Base-by-base conservation (phyloP, 352 stramenopile genomes). In the Chrysophaeum taylorii region DNA sequence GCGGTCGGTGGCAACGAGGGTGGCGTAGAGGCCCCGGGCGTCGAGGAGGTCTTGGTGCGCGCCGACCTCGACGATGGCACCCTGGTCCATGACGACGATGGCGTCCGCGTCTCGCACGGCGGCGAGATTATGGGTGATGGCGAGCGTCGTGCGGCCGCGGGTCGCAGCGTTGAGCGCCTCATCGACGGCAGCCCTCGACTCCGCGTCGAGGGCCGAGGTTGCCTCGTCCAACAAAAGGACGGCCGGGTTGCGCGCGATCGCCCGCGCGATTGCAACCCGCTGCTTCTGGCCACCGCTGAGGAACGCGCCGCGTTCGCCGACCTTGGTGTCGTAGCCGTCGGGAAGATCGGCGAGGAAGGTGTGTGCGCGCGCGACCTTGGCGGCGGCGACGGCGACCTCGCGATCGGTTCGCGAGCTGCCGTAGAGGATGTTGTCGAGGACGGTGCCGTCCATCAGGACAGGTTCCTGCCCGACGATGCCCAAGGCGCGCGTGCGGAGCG, bases 231-330 rank as follows among this genome's bases (percentile, higher is more conserved):
- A 71, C 9, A 97, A 72, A n/a, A 97, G 72, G 41, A 97, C 84
- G 0, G 82, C 74, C 4, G 88, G 87, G 67, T 95, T 85, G 42
- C 87, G 85, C n/a, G 97, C 77, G 33, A 96, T 89, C 12, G 89
- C 91, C 16, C 93, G 80, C 45, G 92, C 92, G 42, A 98, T 93
- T 42, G 89, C 89, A 70, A 96, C 12, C 41, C 88, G 77, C 75
- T 94, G 88, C 74, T 96, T 96, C 75, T 97, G 93, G 23, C 92
- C 92, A 39, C 92, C 91, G 16, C 79, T 92, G 0, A 98, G 78
- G 77, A 94, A 82, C 31, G 90, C 85, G 29, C 90, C 91, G 37
- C 87, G 76, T 69, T 97, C 89, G 21, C 91, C 92, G 36, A 96
- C 82, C 75, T 48, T 88, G 70, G 90, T 96, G 68, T 94, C 78